phyloP scores from a whole-genome alignment of 331 rosid species.

The Stylosanthes scabra region DNA sequence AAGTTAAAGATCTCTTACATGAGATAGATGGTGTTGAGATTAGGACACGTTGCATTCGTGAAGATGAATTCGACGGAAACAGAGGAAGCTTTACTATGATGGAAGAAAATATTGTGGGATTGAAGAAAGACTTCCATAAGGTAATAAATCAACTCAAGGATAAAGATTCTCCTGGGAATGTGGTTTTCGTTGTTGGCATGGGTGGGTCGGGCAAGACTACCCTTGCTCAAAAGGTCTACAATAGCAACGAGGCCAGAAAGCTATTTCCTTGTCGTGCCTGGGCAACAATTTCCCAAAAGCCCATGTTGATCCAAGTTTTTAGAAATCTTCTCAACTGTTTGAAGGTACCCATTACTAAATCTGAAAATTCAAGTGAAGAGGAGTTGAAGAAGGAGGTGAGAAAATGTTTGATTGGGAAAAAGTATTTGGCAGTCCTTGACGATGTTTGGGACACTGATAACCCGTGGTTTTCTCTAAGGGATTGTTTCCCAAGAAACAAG shows the following conservation, averaged over 20 bases:
- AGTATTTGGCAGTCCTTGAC: slow-evolving; percentile 26
- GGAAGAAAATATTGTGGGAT: background rate
- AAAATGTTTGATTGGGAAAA: background rate
- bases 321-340: background rate
- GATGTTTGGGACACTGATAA: slow-evolving; percentile 1
- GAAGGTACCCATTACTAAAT: background rate
- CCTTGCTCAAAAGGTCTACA: background rate
- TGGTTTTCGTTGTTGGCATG: background rate
- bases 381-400: background rate
- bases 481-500: slow-evolving; percentile 6
- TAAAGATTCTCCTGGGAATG: background rate
- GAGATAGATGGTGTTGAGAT: background rate
- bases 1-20: background rate
- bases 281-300: background rate
- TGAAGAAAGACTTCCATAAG: too few species aligned
- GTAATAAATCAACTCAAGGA: background rate
- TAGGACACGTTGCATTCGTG: background rate
- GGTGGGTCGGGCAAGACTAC: background rate
- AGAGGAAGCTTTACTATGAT: too few species aligned
- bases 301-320: background rate
- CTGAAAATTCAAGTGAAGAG: background rate
- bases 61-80: background rate
- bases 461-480: background rate
- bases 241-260: background rate
- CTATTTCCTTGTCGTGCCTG: background rate